Conservation (phyloP, 768 basidiomycete species). For the Lyophyllum decastes region DNA sequence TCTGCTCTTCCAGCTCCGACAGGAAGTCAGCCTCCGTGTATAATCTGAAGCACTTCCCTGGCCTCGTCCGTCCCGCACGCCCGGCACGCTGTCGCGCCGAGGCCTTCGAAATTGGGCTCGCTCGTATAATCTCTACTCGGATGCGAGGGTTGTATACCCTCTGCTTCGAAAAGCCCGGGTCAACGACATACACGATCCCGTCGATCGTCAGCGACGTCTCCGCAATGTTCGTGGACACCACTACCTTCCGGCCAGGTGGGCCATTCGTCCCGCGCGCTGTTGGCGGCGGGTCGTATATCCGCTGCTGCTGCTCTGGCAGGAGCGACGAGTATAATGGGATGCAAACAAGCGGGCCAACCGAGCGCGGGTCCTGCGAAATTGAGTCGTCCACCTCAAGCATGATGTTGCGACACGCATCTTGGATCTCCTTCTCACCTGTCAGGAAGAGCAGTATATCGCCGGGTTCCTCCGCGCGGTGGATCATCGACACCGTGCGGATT, state of each 20-base stretch:
- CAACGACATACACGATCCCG: slow-evolving; percentile 99
- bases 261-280: slow-evolving; percentile 57
- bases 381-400: slow-evolving; percentile 89
- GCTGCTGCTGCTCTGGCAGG: slow-evolving; percentile 92
- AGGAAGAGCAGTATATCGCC: slow-evolving; percentile 95
- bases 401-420: slow-evolving; percentile 93
- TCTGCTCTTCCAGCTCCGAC: slow-evolving; percentile 94
- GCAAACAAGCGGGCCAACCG: slow-evolving; percentile 85
- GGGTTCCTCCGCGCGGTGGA: slow-evolving; percentile 91
- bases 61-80: slow-evolving; percentile 92
- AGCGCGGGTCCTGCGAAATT: slow-evolving; percentile 62
- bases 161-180: slow-evolving; percentile 97
- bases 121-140: slow-evolving; percentile 90
- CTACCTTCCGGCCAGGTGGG: slow-evolving; percentile 89
- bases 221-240: slow-evolving; percentile 96
- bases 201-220: slow-evolving; percentile 98
- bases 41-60: slow-evolving; percentile 95
- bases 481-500: slow-evolving; percentile 94
- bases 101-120: slow-evolving; percentile 95
- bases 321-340: slow-evolving; percentile 95
- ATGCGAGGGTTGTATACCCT: slow-evolving; percentile 98
- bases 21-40: slow-evolving; percentile 99
- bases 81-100: slow-evolving; percentile 96
- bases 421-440: slow-evolving; percentile 98
- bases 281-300: slow-evolving; percentile 93